A percentile compares a stretch with the other conserved stretches of the same genome.
Evolutionary conservation across 768 basidiomycete species (phyloP).

Genomic region (Tulasnella sp.): DNA sequence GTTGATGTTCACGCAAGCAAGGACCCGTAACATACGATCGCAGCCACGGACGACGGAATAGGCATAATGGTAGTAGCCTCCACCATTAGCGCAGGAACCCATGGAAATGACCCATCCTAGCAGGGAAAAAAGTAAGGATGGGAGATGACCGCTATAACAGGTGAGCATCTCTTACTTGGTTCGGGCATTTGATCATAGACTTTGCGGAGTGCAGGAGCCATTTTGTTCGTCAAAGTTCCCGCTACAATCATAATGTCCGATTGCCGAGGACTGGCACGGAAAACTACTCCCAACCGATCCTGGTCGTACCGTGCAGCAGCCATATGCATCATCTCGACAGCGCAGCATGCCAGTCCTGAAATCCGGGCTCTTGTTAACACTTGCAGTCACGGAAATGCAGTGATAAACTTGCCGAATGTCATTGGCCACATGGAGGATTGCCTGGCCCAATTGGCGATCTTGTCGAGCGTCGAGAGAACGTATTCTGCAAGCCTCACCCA

Average conservation of each 20-base stretch:
- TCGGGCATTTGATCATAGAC: constrained; percentile 99
- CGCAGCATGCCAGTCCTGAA: constrained; percentile 94
- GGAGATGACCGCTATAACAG: not conserved
- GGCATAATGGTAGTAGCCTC: constrained; percentile 97
- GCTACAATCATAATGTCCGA: constrained; percentile 99
- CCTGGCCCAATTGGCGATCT: constrained; percentile 95
- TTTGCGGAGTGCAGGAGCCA: constrained; percentile 97
- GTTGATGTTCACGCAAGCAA: not conserved
- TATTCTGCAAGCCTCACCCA: constrained; percentile 66
- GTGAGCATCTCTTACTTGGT: constrained; percentile 62
- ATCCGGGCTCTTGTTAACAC: not conserved
- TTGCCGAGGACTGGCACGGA: constrained; percentile 98
- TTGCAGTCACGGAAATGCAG: not conserved
- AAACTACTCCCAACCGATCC: constrained; percentile 94
- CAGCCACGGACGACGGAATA: constrained; percentile 99
- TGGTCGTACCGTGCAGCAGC: constrained; percentile 99
- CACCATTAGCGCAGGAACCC: constrained; percentile 99
- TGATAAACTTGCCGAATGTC: constrained; percentile 69
- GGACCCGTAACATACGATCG: constrained; percentile 66
- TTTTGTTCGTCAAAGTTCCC: constrained; percentile 98
- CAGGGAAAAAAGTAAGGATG: constrained; percentile 6
- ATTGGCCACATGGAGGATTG: constrained; percentile 99
- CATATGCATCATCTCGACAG: constrained; percentile 99
- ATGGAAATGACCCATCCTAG: constrained; percentile 97
- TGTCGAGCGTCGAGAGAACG: constrained; percentile 94